Evolutionary conservation across 768 basidiomycete species (phyloP).

Genomic region (Artomyces pyxidatus): DNA sequence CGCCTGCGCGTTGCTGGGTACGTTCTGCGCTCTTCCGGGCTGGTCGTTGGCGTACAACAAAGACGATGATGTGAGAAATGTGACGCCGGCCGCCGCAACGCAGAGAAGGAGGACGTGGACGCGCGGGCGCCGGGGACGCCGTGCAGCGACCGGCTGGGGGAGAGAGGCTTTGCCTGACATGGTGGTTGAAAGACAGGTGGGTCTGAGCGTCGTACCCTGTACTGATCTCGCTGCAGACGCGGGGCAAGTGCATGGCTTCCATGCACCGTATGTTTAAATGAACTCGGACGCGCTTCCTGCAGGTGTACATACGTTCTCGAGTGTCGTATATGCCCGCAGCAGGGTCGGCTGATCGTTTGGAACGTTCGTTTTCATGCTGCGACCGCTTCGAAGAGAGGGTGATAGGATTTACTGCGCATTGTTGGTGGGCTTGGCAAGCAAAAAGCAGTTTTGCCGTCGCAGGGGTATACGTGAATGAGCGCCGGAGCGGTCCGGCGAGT

Average conservation of each 20-base stretch:
- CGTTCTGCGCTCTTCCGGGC: slow-evolving; percentile 3
- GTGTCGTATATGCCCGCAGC: no score
- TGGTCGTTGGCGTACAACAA: background rate
- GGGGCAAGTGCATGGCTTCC: background rate
- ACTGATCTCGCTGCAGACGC: background rate
- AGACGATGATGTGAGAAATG: background rate
- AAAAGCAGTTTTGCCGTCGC: no score
- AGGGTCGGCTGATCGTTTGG: no score
- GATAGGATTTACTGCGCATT: no score
- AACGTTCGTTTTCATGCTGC: no score
- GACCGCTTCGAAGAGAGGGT: no score
- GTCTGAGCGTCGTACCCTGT: background rate
- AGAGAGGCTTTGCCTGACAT: background rate
- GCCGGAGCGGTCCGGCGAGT: no score
- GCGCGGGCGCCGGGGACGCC: background rate
- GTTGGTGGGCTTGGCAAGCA: no score
- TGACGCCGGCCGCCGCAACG: background rate
- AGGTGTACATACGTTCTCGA: no score
- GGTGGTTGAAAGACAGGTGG: background rate
- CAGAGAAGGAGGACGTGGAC: background rate
- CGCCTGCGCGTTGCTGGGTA: slow-evolving; percentile 19
- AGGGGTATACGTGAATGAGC: no score
- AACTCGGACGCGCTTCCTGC: no score
- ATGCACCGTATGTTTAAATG: no score
- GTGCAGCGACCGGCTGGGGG: background rate